Conservation (phyloP, 2,329 filamentous ascomycete species). For the Venturia effusa region DNA sequence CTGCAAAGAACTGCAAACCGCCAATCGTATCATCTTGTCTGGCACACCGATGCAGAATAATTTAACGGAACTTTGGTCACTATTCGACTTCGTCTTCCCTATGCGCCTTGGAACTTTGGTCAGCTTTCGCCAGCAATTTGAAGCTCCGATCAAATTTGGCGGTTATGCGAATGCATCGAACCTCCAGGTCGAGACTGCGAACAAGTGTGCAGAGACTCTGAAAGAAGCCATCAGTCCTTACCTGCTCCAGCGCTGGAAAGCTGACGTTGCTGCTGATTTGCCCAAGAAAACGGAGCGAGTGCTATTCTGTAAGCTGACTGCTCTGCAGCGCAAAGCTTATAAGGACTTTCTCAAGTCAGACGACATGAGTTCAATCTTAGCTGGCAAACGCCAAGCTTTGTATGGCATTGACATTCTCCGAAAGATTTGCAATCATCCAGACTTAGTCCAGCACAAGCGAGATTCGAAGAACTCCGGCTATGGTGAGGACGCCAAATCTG, state of each 20-base stretch:
- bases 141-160: slow-evolving; percentile 84
- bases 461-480: slow-evolving; percentile 53
- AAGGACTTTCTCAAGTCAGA: slow-evolving; percentile 69
- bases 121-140: slow-evolving; percentile 82
- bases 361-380: slow-evolving; percentile 75
- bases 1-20: slow-evolving; percentile 85
- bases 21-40: slow-evolving; percentile 84
- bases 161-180: slow-evolving; percentile 95
- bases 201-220: slow-evolving; percentile 84
- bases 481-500: slow-evolving; percentile 68
- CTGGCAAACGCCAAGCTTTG: slow-evolving; percentile 64
- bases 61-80: slow-evolving; percentile 84
- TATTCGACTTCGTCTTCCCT: slow-evolving; percentile 96
- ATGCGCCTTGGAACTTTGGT: slow-evolving; percentile 90
- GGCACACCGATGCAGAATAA: slow-evolving; percentile 99
- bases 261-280: slow-evolving; percentile 84
- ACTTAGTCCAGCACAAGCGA: slow-evolving; percentile 61
- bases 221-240: slow-evolving; percentile 93
- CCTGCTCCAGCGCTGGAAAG: slow-evolving; percentile 81
- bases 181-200: slow-evolving; percentile 84
- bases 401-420: slow-evolving; percentile 86
- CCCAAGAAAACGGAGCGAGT: slow-evolving; percentile 96
- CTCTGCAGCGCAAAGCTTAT: slow-evolving; percentile 68
- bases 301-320: slow-evolving; percentile 85
- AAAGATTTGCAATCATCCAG: slow-evolving; percentile 97